A percentile compares a stretch with the other conserved stretches of the same genome.
Evolutionary conservation across 805 yeast species (phyloP).

Genomic region (Candida dajiaensis): DNA sequence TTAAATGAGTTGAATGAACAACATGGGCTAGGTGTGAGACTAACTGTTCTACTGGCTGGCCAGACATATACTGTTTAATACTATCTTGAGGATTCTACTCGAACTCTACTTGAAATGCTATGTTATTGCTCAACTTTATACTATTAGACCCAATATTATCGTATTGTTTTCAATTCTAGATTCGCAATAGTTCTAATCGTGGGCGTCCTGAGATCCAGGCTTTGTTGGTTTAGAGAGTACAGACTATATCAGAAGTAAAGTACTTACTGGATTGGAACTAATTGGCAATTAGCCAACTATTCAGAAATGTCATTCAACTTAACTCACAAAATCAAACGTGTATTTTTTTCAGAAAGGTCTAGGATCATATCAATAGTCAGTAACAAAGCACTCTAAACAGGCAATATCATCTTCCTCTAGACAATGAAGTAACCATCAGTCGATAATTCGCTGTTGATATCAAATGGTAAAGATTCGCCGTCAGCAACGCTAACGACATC

Average conservation of each 20-base stretch:
- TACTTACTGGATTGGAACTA: no score
- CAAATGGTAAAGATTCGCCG: slow-evolving; percentile 62
- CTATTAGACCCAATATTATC: no score
- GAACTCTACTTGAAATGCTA: no score
- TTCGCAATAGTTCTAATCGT: no score
- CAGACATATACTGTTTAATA: slow-evolving; percentile 29
- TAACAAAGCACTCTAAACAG: background rate
- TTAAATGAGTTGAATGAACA: slow-evolving; percentile 39
- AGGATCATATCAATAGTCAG: background rate
- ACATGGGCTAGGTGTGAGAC: slow-evolving; percentile 36
- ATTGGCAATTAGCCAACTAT: no score
- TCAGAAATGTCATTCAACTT: no score
- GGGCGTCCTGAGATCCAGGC: no score
- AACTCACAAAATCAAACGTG: background rate
- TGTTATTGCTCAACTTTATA: no score
- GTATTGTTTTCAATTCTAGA: no score
- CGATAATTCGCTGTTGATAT: slow-evolving; percentile 50
- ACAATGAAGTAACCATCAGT: slow-evolving; percentile 55
- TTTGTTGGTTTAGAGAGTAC: no score
- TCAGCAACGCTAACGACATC: slow-evolving; percentile 48
- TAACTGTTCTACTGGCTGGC: slow-evolving; percentile 54
- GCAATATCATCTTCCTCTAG: slow-evolving; percentile 19
- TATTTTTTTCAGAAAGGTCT: background rate
- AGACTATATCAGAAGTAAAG: no score
- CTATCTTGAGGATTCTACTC: no score